Evolutionary conservation across 148 eudicot species (phyloP).

Genomic region (Vaccinium myrtillus): DNA sequence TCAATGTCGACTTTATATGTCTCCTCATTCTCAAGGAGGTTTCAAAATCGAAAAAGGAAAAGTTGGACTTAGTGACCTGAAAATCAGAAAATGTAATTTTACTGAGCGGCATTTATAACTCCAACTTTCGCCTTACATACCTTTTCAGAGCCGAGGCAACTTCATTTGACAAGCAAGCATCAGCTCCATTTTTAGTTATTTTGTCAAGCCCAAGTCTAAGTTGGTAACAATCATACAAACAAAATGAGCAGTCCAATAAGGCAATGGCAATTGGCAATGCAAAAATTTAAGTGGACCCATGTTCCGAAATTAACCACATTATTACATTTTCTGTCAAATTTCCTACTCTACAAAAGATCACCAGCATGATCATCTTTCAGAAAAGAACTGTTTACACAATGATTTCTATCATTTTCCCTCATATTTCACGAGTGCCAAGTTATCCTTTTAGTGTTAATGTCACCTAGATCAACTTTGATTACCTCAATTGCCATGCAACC

Average conservation of each 20-base stretch:
- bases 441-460: too few species aligned
- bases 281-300: background rate
- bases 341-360: background rate
- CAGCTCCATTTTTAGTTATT: conserved; percentile 9
- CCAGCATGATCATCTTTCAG: background rate
- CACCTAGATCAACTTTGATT: too few species aligned
- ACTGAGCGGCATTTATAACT: background rate
- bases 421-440: background rate
- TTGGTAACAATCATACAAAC: conserved; percentile 21
- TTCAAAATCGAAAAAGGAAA: background rate
- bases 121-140: background rate
- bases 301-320: background rate
- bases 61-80: background rate
- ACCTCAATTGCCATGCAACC: too few species aligned
- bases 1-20: background rate
- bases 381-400: background rate
- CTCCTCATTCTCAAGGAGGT: background rate
- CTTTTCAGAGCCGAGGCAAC: conserved; percentile 17
- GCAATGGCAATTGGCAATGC: background rate
- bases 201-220: conserved; percentile 20
- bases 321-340: background rate
- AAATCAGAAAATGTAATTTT: background rate
- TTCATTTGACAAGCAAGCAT: conserved; percentile 10
- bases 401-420: background rate
- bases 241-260: background rate